Percentiles rank a stretch among this genome's conserved stretches.
Evolutionary conservation across 2,329 filamentous ascomycete genomes (phyloP).

Genomic region (Didymella lethalis): DNA sequence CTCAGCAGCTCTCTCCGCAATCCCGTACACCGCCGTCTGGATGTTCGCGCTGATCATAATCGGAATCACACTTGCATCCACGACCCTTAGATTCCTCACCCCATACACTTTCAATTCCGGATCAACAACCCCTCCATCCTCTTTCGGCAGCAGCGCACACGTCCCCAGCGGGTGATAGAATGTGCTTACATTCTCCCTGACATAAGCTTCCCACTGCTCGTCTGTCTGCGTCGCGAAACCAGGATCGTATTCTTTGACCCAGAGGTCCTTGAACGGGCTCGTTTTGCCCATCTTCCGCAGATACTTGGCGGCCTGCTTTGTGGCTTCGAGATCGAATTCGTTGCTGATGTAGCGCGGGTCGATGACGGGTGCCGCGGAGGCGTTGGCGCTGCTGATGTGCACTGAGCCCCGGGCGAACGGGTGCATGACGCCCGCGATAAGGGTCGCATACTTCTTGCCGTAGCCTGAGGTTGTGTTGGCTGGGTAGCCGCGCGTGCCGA

Average conservation of each 20-base stretch:
- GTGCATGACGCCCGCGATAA: conserved; percentile 43
- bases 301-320: conserved; percentile 26
- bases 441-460: conserved; percentile 35
- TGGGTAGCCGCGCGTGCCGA: conserved; percentile 48
- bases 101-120: not conserved
- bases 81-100: conserved; percentile 32
- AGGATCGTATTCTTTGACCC: conserved; percentile 40
- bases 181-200: conserved; percentile 23
- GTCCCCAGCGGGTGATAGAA: conserved; percentile 46
- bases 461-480: conserved; percentile 32
- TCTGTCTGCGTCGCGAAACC: conserved; percentile 28
- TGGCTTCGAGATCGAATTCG: conserved; percentile 29
- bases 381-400: conserved; percentile 29
- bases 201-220: conserved; percentile 30
- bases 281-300: conserved; percentile 34
- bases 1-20: conserved; percentile 36
- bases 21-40: conserved; percentile 37
- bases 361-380: conserved; percentile 26
- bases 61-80: conserved; percentile 38
- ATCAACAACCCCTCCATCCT: not conserved
- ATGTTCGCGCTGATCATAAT: conserved; percentile 32
- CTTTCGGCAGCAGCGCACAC: conserved; percentile 30
- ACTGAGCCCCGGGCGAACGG: conserved; percentile 38
- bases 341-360: conserved; percentile 34
- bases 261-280: conserved; percentile 36